phyloP scores from a whole-genome alignment of 2,329 filamentous ascomycete species.

The Microsporum audouinii region DNA sequence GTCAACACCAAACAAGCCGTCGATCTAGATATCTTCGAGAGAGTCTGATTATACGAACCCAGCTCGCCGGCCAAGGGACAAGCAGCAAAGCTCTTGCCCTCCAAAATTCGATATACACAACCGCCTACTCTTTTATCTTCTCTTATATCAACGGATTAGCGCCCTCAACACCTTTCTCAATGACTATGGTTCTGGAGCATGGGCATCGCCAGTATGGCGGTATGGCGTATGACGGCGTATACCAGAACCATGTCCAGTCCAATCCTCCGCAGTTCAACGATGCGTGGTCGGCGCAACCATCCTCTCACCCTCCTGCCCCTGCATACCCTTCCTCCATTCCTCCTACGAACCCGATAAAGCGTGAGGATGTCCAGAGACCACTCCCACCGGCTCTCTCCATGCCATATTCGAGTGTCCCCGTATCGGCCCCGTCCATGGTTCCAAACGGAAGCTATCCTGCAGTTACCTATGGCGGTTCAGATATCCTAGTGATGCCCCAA shows the following conservation, averaged over 20 bases:
- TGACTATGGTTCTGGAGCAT: slow-evolving; percentile 93
- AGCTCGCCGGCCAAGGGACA: not conserved
- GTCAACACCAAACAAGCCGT: not conserved
- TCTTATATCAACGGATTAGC: not conserved
- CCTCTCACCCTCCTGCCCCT: slow-evolving; percentile 49
- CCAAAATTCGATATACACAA: too few species aligned
- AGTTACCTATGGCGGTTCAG: slow-evolving; percentile 49
- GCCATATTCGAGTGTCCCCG: slow-evolving; percentile 60
- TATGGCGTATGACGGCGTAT: slow-evolving; percentile 71
- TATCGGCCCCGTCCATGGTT: slow-evolving; percentile 61
- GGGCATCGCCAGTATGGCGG: slow-evolving; percentile 71
- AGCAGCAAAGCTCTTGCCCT: too few species aligned
- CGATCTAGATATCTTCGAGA: not conserved
- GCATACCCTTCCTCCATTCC: slow-evolving; percentile 50
- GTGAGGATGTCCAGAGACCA: slow-evolving; percentile 36
- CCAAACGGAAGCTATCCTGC: slow-evolving; percentile 55
- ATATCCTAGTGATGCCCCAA: slow-evolving; percentile 60
- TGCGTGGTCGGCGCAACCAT: slow-evolving; percentile 60
- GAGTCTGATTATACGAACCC: not conserved
- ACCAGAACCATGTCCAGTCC: slow-evolving; percentile 54
- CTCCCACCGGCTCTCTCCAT: slow-evolving; percentile 51
- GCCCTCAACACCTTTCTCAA: slow-evolving; percentile 37
- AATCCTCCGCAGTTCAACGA: slow-evolving; percentile 69
- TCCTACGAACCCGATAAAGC: slow-evolving; percentile 47
- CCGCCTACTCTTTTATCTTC: not conserved